These are phyloP conservation scores for Cyclotella distinguenda DNA, from an alignment of 108 stramenopile genomes.

Conservation along the genomic window DNA sequence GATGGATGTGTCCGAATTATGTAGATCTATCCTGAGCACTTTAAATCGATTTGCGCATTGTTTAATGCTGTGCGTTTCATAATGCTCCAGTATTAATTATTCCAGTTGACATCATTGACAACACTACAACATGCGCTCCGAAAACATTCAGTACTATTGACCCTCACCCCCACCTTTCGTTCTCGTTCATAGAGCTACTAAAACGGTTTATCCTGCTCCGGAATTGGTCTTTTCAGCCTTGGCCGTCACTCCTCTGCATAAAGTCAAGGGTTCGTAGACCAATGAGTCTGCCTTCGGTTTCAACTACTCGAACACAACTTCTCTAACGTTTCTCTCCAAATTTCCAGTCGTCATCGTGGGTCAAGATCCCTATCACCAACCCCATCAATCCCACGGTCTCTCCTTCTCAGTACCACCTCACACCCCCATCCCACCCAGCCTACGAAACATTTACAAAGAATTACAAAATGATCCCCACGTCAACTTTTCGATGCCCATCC, in stretches of 20 bases:
- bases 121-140: too few relatives aligned
- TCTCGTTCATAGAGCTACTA: slow-evolving; percentile 18
- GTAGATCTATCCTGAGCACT: too few relatives aligned
- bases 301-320: neutral
- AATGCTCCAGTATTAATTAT: neutral
- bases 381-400: slow-evolving; percentile 76
- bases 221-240: slow-evolving; percentile 87
- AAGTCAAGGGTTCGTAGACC: slow-evolving; percentile 64
- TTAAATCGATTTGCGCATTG: too few relatives aligned
- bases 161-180: too few relatives aligned
- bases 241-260: slow-evolving; percentile 79
- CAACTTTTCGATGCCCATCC: slow-evolving; percentile 44
- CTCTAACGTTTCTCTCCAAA: neutral
- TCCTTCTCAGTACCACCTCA: slow-evolving; percentile 83
- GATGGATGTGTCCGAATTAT: too few relatives aligned
- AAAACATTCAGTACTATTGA: too few relatives aligned
- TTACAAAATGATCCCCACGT: slow-evolving; percentile 47
- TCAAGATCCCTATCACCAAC: slow-evolving; percentile 88
- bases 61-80: neutral
- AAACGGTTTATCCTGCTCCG: slow-evolving; percentile 83
- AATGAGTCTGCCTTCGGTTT: neutral
- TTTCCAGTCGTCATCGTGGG: slow-evolving; percentile 72
- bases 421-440: slow-evolving; percentile 81
- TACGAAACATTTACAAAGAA: slow-evolving; percentile 96
- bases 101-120: slow-evolving; percentile 1